Evolutionary conservation across 441 rosid genomes (phyloP).

Genomic region (Raphanus hybrid): DNA sequence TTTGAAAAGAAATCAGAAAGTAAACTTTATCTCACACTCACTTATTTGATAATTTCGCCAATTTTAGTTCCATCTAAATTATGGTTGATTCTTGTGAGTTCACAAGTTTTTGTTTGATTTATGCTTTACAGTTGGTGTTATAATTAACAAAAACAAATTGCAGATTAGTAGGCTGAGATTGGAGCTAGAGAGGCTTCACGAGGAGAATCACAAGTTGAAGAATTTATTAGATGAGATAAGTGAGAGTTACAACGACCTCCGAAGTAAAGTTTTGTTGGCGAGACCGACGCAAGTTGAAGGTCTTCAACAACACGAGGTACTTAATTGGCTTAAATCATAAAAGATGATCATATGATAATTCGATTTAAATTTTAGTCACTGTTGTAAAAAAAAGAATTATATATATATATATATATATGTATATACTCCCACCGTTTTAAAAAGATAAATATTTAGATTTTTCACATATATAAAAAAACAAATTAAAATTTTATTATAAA

Average conservation of each 20-base stretch:
- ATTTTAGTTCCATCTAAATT: neutral
- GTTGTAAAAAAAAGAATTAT: neutral
- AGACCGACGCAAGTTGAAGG: slow-evolving; percentile 61
- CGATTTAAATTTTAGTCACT: neutral
- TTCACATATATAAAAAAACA: too few relatives aligned
- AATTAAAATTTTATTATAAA: too few relatives aligned
- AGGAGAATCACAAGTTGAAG: slow-evolving; percentile 70
- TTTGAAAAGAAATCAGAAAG: neutral
- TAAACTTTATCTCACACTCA: slow-evolving; percentile 14
- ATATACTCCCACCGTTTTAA: too few relatives aligned
- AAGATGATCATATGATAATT: neutral
- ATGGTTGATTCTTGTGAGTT: neutral
- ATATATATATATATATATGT: neutral
- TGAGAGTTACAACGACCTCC: slow-evolving; percentile 58
- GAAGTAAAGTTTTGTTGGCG: slow-evolving; percentile 61
- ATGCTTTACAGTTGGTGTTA: neutral
- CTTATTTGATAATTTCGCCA: slow-evolving; percentile 7
- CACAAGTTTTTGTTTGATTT: neutral
- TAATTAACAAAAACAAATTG: slow-evolving; percentile 8
- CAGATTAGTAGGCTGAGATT: slow-evolving; percentile 51
- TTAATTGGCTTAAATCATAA: neutral
- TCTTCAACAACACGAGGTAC: slow-evolving; percentile 51
- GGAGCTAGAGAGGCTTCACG: slow-evolving; percentile 61
- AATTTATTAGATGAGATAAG: slow-evolving; percentile 62
- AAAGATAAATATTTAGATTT: too few relatives aligned